phyloP scores from a whole-genome alignment of 2,329 filamentous ascomycete species.

The Verruconis gallopava region DNA sequence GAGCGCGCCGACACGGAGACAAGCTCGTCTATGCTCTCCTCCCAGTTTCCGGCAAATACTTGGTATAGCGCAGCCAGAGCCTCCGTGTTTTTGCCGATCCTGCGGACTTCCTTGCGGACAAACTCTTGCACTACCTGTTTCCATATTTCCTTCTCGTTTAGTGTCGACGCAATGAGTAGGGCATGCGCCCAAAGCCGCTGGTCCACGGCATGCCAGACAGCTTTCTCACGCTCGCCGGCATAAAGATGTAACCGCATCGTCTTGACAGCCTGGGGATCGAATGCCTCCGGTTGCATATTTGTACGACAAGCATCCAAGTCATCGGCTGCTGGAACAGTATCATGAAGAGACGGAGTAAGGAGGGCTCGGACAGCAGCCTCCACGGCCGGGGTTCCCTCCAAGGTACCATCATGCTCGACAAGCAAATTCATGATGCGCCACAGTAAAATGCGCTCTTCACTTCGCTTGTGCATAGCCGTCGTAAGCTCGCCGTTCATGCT shows the following conservation, averaged over 20 bases:
- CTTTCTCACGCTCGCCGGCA: slow-evolving; percentile 74
- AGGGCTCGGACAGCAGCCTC: slow-evolving; percentile 64
- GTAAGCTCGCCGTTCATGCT: slow-evolving; percentile 36
- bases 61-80: slow-evolving; percentile 86
- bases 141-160: slow-evolving; percentile 56
- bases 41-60: slow-evolving; percentile 82
- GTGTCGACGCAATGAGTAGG: slow-evolving; percentile 74
- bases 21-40: slow-evolving; percentile 90
- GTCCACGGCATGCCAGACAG: slow-evolving; percentile 86
- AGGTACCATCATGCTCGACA: slow-evolving; percentile 70
- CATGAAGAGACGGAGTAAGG: slow-evolving; percentile 28
- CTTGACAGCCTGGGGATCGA: slow-evolving; percentile 57
- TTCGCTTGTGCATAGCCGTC: slow-evolving; percentile 52
- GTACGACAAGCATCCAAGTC: not conserved
- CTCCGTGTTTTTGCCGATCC: slow-evolving; percentile 59
- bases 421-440: slow-evolving; percentile 78
- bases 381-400: slow-evolving; percentile 61
- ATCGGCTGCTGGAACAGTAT: slow-evolving; percentile 4
- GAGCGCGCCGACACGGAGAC: slow-evolving; percentile 86
- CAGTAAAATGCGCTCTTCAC: slow-evolving; percentile 66
- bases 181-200: slow-evolving; percentile 94
- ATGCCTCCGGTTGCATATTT: slow-evolving; percentile 40
- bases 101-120: slow-evolving; percentile 85
- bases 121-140: slow-evolving; percentile 93
- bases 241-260: slow-evolving; percentile 62